These are phyloP conservation scores for Arthrobotrys iridis DNA, from an alignment of 2,329 filamentous ascomycete species.

Conservation along the genomic window DNA sequence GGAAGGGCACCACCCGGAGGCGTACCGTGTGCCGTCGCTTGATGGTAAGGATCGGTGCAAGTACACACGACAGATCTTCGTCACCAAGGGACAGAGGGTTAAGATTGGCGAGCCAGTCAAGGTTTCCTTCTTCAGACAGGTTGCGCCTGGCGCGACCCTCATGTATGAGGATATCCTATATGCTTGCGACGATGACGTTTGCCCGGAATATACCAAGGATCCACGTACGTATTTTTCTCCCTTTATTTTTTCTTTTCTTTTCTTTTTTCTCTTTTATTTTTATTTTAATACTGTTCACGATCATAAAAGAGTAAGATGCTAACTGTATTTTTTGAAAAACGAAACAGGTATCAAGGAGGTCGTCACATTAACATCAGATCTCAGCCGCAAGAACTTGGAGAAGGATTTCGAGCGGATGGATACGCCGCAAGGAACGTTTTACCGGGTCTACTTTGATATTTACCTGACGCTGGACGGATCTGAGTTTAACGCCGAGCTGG, in stretches of 20 bases:
- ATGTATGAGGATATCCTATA: conserved; percentile 99
- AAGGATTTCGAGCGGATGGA: conserved; percentile 99
- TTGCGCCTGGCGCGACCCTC: conserved; percentile 92
- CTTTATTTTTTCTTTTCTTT: conserved; percentile 3
- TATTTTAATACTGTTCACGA: conserved; percentile 2
- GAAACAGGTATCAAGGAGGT: conserved; percentile 93
- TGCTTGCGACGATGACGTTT: conserved; percentile 96
- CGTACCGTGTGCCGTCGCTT: conserved; percentile 94
- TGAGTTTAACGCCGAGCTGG: conserved; percentile 96
- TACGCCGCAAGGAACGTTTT: conserved; percentile 95
- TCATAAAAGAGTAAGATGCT: neutral
- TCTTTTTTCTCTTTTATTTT: neutral
- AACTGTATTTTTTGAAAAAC: neutral
- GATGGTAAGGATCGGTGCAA: conserved; percentile 99
- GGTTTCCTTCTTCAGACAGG: conserved; percentile 97
- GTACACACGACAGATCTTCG: conserved; percentile 97
- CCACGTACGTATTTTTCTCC: conserved; percentile 77
- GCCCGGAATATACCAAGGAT: conserved; percentile 98
- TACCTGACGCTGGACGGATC: conserved; percentile 96
- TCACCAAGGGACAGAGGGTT: conserved; percentile 97
- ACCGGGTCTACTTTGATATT: conserved; percentile 80
- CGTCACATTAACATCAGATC: conserved; percentile 93
- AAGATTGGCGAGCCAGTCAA: conserved; percentile 99
- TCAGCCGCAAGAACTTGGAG: conserved; percentile 97
- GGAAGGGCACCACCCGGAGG: conserved; percentile 96